These are phyloP conservation scores for Ilex paraguariensis DNA, from an alignment of 305 asterid genomes.

Conservation along the genomic window DNA sequence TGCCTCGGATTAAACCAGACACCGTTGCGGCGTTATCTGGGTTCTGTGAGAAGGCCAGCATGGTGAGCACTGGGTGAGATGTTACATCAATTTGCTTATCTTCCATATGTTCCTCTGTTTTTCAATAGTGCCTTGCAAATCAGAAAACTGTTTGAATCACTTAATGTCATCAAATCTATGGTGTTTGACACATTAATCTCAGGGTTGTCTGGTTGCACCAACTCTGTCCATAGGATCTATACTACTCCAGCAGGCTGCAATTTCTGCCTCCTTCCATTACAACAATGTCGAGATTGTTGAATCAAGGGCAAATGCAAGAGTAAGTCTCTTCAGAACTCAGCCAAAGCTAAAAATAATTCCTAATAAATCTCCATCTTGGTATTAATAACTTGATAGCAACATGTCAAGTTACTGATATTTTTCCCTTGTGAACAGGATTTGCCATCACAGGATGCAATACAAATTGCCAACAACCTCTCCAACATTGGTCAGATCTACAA, in stretches of 20 bases:
- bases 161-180: neutral
- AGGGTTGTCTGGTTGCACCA: constrained; percentile 91
- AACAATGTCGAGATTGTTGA: constrained; percentile 81
- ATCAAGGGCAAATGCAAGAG: constrained; percentile 50
- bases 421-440: constrained; percentile 17
- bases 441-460: constrained; percentile 77
- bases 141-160: neutral
- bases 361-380: too few relatives aligned
- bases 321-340: constrained; percentile 20
- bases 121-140: too few relatives aligned
- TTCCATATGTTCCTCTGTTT: too few relatives aligned
- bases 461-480: constrained; percentile 76
- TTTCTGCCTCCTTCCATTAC: constrained; percentile 86
- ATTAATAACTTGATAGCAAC: too few relatives aligned
- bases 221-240: constrained; percentile 86
- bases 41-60: constrained; percentile 91
- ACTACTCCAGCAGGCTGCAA: constrained; percentile 92
- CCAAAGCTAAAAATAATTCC: too few relatives aligned
- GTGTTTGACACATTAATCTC: neutral
- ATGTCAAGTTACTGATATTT: too few relatives aligned
- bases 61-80: constrained; percentile 89
- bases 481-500: constrained; percentile 87
- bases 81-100: neutral
- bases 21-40: constrained; percentile 68
- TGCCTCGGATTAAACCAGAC: constrained; percentile 61